Base-by-base conservation (phyloP, 345 rosid species). In the Eucalyptus victrix region DNA sequence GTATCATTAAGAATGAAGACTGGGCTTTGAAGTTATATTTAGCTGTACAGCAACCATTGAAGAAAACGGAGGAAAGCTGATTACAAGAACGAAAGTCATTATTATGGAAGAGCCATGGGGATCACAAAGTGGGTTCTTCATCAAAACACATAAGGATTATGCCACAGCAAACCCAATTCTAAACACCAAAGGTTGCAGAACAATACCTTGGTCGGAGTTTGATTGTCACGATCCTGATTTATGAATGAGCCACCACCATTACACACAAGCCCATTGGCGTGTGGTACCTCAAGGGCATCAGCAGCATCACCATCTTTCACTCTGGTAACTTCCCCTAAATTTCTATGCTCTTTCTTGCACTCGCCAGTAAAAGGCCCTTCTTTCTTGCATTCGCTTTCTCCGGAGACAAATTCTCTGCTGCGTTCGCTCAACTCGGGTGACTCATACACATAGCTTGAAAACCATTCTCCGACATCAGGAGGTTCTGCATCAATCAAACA, bases 401-500 rank as follows among this genome's bases (percentile, higher is more conserved):
- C 47, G 4, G 50, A 80, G 47, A 42, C 40, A 89, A 62, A 87
- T 49, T 88, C 90, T 56, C 47, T 76, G 83, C 83, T 40, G 47
- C 1, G 3, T 76, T 40, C 62, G 42, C 80, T 89, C 89, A 90
- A 87, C 28, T 87, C 89, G 4, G 90, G 91, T n/a, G 93, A 90
- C 50, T 92, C 92, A 50, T 90, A 89, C 50, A 86, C 86, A 87
- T 89, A 92, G 54, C 91, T 89, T 40, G 92, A 89, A 76, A 88
- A 89, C 93, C 92, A 92, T 54, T 90, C 87, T 53, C 90, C 34
- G 19, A 92, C 62, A 42, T 92, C 93, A 58, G 91, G 88, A 88
- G 96, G 95, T 90, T 94, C 97, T 96, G 90, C 87, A 19, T 89
- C 26, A 88, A 87, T 42, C 80, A 88, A n/a, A 45, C 42, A 65